phyloP scores from a whole-genome alignment of 2,329 filamentous ascomycete genomes.

The Plenodomus tracheiphilus region DNA sequence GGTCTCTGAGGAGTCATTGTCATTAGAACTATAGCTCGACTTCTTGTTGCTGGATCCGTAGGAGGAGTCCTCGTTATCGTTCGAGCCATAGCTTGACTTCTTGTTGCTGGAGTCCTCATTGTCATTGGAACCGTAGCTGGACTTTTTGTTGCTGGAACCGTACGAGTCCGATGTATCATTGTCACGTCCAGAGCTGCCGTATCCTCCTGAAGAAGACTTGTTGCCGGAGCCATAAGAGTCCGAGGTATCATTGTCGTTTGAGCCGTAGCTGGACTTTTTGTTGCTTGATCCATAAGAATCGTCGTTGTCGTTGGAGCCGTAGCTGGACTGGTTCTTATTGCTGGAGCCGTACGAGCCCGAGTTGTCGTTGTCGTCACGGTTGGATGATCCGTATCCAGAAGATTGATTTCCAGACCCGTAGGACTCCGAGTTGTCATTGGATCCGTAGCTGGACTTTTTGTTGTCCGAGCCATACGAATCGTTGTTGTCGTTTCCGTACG shows the following conservation, averaged over 20 bases:
- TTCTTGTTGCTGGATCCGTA: conserved; percentile 14
- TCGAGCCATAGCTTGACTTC: conserved; percentile 7
- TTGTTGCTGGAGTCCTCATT: not conserved
- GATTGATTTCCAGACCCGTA: conserved; percentile 1
- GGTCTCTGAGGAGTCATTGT: conserved; percentile 4
- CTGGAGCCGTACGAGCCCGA: conserved; percentile 4
- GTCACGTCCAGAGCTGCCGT: conserved; percentile 1
- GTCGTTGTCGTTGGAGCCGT: conserved; percentile 5
- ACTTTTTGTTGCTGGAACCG: not conserved
- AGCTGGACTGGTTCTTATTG: not conserved
- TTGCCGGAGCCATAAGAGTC: conserved; percentile 2
- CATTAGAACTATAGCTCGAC: conserved; percentile 7
- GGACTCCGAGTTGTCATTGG: conserved; percentile 4
- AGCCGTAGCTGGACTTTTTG: conserved; percentile 9
- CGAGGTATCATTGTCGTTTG: conserved; percentile 6
- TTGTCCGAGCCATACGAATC: conserved; percentile 10
- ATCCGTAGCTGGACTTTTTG: conserved; percentile 6
- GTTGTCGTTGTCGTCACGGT: not conserved
- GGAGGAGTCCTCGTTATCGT: conserved; percentile 5
- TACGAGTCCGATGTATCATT: conserved; percentile 1
- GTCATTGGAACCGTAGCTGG: conserved; percentile 9
- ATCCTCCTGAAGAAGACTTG: not conserved
- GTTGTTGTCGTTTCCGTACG: conserved; percentile 10
- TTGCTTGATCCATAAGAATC: conserved; percentile 12
- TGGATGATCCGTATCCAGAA: not conserved